A percentile compares a stretch with the other conserved stretches of the same genome.
These are phyloP conservation scores for Cyphellophora attinorum DNA, from an alignment of 2,329 filamentous ascomycete genomes.

Conservation along the genomic window DNA sequence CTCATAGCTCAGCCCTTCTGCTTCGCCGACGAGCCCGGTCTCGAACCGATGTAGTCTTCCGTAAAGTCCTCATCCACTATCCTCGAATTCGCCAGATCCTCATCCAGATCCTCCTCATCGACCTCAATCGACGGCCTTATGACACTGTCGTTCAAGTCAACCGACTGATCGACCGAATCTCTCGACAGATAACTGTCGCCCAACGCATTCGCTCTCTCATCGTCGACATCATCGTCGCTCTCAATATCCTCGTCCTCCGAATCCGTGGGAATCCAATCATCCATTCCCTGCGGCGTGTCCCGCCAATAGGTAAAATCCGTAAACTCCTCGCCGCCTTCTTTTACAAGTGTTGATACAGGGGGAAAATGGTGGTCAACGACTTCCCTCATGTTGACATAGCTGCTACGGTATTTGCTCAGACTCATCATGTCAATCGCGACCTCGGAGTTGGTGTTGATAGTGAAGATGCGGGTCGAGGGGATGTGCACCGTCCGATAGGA, in stretches of 20 bases:
- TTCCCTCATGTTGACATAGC: slow-evolving; percentile 93
- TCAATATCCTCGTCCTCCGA: slow-evolving; percentile 44
- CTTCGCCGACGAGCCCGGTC: neutral
- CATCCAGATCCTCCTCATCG: slow-evolving; percentile 11
- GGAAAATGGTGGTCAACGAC: slow-evolving; percentile 98
- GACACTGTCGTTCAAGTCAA: slow-evolving; percentile 29
- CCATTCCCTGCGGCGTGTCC: slow-evolving; percentile 69
- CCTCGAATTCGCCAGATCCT: slow-evolving; percentile 7
- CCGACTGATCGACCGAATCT: slow-evolving; percentile 42
- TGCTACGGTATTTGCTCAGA: slow-evolving; percentile 90
- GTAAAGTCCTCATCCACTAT: slow-evolving; percentile 24
- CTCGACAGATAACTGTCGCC: slow-evolving; percentile 49
- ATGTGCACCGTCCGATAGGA: slow-evolving; percentile 96
- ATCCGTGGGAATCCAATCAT: slow-evolving; percentile 82
- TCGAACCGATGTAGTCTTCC: slow-evolving; percentile 12
- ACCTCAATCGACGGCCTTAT: slow-evolving; percentile 13
- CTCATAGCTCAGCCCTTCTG: too few species aligned
- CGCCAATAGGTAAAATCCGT: slow-evolving; percentile 98
- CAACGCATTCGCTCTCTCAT: slow-evolving; percentile 33
- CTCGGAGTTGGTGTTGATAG: slow-evolving; percentile 96
- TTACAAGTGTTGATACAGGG: slow-evolving; percentile 75
- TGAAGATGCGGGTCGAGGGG: slow-evolving; percentile 88
- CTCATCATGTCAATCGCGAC: slow-evolving; percentile 83
- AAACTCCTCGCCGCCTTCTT: slow-evolving; percentile 83
- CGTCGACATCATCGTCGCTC: slow-evolving; percentile 39